These are phyloP conservation scores for Dryadomyces sulphureus DNA, from an alignment of 2,329 filamentous ascomycete species.

Conservation along the genomic window DNA sequence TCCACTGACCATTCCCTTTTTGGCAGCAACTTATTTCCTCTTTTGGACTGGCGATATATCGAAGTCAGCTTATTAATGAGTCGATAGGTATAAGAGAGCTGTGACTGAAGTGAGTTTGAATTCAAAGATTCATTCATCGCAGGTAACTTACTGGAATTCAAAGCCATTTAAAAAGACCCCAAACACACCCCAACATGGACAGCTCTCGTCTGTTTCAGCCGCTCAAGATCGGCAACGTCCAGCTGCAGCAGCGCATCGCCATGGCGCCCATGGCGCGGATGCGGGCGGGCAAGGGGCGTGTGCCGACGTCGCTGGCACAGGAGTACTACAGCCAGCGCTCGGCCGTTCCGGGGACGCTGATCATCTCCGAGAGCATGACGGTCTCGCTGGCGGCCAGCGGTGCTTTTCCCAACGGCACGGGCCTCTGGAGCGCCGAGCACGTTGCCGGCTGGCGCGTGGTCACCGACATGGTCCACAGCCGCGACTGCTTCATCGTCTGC, in stretches of 20 bases:
- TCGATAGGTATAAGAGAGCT: no score
- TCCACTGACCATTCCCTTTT: no score
- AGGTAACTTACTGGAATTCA: no score
- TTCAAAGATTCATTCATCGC: no score
- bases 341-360: constrained; percentile 22
- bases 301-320: constrained; percentile 17
- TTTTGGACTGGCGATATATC: no score
- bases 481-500: constrained; percentile 43
- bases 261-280: constrained; percentile 31
- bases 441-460: constrained; percentile 43
- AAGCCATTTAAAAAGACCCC: no score
- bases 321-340: constrained; percentile 29
- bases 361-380: constrained; percentile 33
- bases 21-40: no score
- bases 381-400: constrained; percentile 20
- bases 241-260: constrained; percentile 6
- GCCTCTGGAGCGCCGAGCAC: constrained; percentile 40
- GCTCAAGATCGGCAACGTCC: constrained; percentile 3
- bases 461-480: constrained; percentile 45
- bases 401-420: constrained; percentile 34
- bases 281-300: constrained; percentile 23
- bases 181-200: neutral
- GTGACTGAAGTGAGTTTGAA: no score
- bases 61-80: no score
- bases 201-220: constrained; percentile 6